Conservation (phyloP, 2,329 filamentous ascomycete genomes). For the Pyrenophora tritici-repentis region DNA sequence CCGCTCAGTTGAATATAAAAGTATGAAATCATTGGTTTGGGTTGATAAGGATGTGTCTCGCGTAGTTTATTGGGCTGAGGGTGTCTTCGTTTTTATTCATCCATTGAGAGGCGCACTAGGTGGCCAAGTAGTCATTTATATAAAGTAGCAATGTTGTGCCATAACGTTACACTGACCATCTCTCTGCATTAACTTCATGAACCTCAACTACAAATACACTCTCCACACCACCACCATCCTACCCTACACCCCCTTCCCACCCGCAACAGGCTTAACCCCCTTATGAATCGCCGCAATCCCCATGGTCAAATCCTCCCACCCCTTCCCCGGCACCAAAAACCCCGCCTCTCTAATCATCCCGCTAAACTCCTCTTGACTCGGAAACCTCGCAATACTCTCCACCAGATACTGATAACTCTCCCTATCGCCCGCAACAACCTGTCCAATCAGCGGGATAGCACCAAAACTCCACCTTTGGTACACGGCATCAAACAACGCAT, state of each 20-base stretch:
- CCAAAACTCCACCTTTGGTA: conserved; percentile 97
- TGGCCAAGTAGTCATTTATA: no score
- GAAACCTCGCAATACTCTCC: conserved; percentile 95
- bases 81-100: no score
- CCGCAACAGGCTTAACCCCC: conserved; percentile 82
- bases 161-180: no score
- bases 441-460: conserved; percentile 92
- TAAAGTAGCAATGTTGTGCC: no score
- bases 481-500: conserved; percentile 76
- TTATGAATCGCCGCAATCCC: conserved; percentile 97
- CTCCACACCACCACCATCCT: not conserved
- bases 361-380: conserved; percentile 81
- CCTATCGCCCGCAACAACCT: conserved; percentile 89
- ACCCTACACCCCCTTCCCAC: not conserved
- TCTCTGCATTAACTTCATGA: no score
- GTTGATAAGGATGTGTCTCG: not conserved
- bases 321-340: conserved; percentile 74
- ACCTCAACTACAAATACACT: conserved; percentile 4
- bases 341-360: conserved; percentile 83
- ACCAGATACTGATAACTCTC: conserved; percentile 99
- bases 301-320: conserved; percentile 85
- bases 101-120: no score
- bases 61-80: no score
- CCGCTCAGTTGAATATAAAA: no score
- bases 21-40: not conserved